phyloP scores from a whole-genome alignment of 768 basidiomycete genomes.

The Cyathus striatus region DNA sequence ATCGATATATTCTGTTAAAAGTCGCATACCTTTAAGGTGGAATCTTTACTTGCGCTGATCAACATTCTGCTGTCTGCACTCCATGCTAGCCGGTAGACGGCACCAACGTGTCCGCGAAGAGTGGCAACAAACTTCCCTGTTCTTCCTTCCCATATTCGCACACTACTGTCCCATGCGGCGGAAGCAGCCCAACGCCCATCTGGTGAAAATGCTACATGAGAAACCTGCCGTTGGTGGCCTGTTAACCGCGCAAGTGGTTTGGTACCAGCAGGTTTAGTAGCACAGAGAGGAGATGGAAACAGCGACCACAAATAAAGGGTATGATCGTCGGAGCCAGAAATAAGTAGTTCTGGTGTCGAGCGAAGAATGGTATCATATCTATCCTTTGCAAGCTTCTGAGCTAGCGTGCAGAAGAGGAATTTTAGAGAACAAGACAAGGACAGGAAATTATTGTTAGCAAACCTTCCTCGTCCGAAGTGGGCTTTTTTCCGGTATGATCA shows the following conservation, averaged over 20 bases:
- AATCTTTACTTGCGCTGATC: slow-evolving; percentile 93
- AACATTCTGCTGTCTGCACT: slow-evolving; percentile 89
- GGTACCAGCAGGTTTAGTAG: slow-evolving; percentile 12
- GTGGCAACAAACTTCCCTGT: slow-evolving; percentile 88
- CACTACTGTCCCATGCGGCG: slow-evolving; percentile 86
- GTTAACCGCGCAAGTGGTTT: slow-evolving; percentile 68
- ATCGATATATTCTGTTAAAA: slow-evolving; percentile 1
- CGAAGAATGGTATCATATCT: slow-evolving; percentile 73
- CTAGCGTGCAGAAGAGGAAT: slow-evolving; percentile 28
- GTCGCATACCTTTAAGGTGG: slow-evolving; percentile 76
- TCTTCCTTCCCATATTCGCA: slow-evolving; percentile 87
- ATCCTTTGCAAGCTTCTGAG: slow-evolving; percentile 67
- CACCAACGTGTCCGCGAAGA: slow-evolving; percentile 87
- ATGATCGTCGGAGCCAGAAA: slow-evolving; percentile 97
- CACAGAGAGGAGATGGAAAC: slow-evolving; percentile 45
- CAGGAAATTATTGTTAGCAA: slow-evolving; percentile 8
- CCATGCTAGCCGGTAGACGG: slow-evolving; percentile 94
- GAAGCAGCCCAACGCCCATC: slow-evolving; percentile 91
- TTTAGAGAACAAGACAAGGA: not conserved
- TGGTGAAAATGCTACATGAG: slow-evolving; percentile 91
- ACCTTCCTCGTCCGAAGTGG: slow-evolving; percentile 83
- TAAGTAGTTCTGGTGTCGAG: slow-evolving; percentile 73
- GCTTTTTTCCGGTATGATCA: slow-evolving; percentile 79
- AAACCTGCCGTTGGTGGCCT: slow-evolving; percentile 92
- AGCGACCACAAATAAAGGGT: slow-evolving; percentile 95